phyloP scores from a whole-genome alignment of 345 rosid species.

The Gossypium longicalyx region DNA sequence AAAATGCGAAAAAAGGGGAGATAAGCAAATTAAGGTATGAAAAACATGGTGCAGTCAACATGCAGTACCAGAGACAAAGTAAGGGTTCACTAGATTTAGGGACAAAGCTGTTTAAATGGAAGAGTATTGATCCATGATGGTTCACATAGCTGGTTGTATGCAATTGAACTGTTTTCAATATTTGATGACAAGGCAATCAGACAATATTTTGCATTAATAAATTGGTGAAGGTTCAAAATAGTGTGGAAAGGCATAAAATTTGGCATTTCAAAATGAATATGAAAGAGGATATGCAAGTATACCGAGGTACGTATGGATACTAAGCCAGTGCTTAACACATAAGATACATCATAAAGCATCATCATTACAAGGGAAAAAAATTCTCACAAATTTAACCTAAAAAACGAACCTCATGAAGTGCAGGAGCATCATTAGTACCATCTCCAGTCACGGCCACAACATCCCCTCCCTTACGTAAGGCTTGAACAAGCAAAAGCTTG shows the following conservation, averaged over 20 bases:
- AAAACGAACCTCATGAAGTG: constrained; percentile 82
- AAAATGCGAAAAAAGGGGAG: constrained; percentile 4
- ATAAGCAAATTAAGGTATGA: background rate
- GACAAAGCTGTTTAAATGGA: background rate
- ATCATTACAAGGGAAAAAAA: background rate
- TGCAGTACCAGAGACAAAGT: background rate
- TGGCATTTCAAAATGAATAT: background rate
- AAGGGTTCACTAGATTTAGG: background rate
- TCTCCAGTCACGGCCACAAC: constrained; percentile 99
- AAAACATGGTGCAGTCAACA: background rate
- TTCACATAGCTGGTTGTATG: background rate
- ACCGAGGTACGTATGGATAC: background rate
- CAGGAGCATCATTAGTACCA: constrained; percentile 99
- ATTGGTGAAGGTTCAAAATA: background rate
- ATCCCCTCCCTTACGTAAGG: constrained; percentile 80
- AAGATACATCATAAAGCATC: background rate
- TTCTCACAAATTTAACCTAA: background rate
- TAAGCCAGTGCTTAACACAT: background rate
- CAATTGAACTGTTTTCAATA: background rate
- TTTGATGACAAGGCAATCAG: background rate
- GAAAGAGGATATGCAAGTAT: background rate
- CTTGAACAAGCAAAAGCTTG: constrained; percentile 98
- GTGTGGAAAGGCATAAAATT: background rate
- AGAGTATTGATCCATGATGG: background rate
- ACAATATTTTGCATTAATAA: background rate